phyloP scores from a whole-genome alignment of 495 filamentous ascomycete species.

The Rusavskia elegans region DNA sequence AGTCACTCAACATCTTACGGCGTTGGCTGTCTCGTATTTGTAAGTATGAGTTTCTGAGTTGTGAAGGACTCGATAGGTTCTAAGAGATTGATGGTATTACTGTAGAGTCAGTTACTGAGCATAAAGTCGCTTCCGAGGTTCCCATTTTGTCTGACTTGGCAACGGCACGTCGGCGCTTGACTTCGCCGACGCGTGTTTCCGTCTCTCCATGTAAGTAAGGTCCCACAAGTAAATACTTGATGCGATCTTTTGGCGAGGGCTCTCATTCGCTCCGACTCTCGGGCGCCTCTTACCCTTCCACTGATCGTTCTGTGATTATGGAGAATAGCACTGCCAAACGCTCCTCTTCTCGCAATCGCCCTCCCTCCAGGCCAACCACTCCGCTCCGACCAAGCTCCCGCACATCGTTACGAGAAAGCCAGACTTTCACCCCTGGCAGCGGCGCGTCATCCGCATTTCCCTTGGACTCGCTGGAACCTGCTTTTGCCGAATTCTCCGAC shows the following conservation, averaged over 20 bases:
- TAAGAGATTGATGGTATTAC: no score
- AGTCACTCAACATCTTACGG: neutral
- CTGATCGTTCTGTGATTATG: neutral
- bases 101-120: neutral
- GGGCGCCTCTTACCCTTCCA: no score
- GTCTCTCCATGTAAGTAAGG: no score
- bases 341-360: constrained; percentile 12
- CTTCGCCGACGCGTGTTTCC: neutral
- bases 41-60: no score
- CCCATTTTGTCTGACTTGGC: neutral
- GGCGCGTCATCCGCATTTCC: constrained; percentile 44
- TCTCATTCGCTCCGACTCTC: no score
- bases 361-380: constrained; percentile 70
- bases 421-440: constrained; percentile 31
- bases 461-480: constrained; percentile 67
- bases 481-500: constrained; percentile 86
- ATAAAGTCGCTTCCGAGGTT: neutral
- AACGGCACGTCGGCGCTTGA: neutral
- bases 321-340: constrained; percentile 6
- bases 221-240: no score
- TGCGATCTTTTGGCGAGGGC: no score
- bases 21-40: no score
- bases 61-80: no score
- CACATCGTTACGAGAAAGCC: constrained; percentile 62
- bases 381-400: constrained; percentile 84